A percentile compares a stretch with the other conserved stretches of the same genome.
Conservation (phyloP, 2,329 filamentous ascomycete species). For the Fusarium neocosmosporiellum region DNA sequence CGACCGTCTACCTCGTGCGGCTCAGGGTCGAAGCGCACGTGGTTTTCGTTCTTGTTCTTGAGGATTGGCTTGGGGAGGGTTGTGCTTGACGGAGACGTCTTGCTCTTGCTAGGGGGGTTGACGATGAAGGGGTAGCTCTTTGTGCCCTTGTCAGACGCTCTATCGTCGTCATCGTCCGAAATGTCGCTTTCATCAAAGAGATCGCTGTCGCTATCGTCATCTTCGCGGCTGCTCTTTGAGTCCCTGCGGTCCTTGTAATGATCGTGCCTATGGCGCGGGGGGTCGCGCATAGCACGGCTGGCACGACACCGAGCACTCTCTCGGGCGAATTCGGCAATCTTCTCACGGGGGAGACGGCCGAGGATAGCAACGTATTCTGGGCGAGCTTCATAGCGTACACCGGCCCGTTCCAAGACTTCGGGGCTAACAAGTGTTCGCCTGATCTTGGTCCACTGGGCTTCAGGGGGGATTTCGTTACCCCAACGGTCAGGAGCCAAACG, state of each 20-base stretch:
- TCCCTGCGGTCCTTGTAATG: slow-evolving; percentile 38
- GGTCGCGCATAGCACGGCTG: slow-evolving; percentile 44
- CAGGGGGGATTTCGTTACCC: slow-evolving; percentile 65
- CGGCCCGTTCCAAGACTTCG: slow-evolving; percentile 65
- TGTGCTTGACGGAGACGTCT: slow-evolving; percentile 50
- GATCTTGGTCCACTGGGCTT: slow-evolving; percentile 71
- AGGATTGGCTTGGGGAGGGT: slow-evolving; percentile 67
- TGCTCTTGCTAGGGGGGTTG: slow-evolving; percentile 48
- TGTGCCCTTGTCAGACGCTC: slow-evolving; percentile 43
- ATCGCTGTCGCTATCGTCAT: slow-evolving; percentile 46
- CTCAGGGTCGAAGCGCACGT: slow-evolving; percentile 64
- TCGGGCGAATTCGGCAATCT: slow-evolving; percentile 64
- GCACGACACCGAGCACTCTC: slow-evolving; percentile 61
- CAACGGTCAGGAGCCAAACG: slow-evolving; percentile 67
- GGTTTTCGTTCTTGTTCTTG: slow-evolving; percentile 69
- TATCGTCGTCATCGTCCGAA: slow-evolving; percentile 50
- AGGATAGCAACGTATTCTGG: slow-evolving; percentile 72
- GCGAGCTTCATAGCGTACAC: slow-evolving; percentile 69
- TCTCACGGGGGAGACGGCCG: slow-evolving; percentile 62
- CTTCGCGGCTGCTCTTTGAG: slow-evolving; percentile 50
- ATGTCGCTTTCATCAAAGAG: slow-evolving; percentile 47
- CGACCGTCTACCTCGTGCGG: slow-evolving; percentile 56
- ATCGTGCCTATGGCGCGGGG: slow-evolving; percentile 20
- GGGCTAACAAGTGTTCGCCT: slow-evolving; percentile 66
- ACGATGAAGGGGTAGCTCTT: slow-evolving; percentile 53